Conservation (phyloP, 2,329 filamentous ascomycete genomes). For the Colletotrichum chrysophilum region DNA sequence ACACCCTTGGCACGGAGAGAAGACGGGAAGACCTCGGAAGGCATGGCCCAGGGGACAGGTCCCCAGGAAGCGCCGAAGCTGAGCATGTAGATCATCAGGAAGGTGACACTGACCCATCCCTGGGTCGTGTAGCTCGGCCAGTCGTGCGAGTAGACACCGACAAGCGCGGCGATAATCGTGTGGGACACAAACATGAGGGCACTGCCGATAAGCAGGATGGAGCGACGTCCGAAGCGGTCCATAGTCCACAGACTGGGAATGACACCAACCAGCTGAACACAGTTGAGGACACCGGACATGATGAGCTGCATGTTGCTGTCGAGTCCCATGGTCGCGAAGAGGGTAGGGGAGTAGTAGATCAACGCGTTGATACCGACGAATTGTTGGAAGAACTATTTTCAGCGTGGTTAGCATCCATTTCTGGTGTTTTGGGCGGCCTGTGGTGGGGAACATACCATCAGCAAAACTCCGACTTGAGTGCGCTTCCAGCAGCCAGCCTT, state of each 20-base stretch:
- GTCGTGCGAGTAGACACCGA: slow-evolving; percentile 50
- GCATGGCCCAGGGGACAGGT: slow-evolving; percentile 46
- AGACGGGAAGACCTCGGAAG: slow-evolving; percentile 43
- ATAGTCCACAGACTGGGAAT: slow-evolving; percentile 51
- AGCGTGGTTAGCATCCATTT: too few relatives aligned
- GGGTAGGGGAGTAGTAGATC: slow-evolving; percentile 52
- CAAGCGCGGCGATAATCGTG: slow-evolving; percentile 56
- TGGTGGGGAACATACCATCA: slow-evolving; percentile 38
- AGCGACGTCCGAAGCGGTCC: slow-evolving; percentile 51
- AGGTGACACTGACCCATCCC: slow-evolving; percentile 60
- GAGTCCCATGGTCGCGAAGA: slow-evolving; percentile 46
- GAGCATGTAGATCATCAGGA: slow-evolving; percentile 48
- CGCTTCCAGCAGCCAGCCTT: slow-evolving; percentile 51
- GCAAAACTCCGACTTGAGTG: slow-evolving; percentile 48
- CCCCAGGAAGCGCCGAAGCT: slow-evolving; percentile 65
- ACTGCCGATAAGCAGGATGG: slow-evolving; percentile 48
- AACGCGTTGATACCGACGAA: slow-evolving; percentile 44
- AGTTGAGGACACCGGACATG: slow-evolving; percentile 45
- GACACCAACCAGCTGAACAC: slow-evolving; percentile 51
- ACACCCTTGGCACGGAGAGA: slow-evolving; percentile 33
- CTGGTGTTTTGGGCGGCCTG: too few relatives aligned
- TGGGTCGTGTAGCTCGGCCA: slow-evolving; percentile 52
- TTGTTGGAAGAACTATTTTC: slow-evolving; percentile 56
- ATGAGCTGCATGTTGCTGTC: slow-evolving; percentile 38
- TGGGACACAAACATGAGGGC: slow-evolving; percentile 54